Evolutionary conservation across 306 rosid genomes (phyloP), one percentile per base, ranked within the genome.

Genomic region (Hippophae tibetana): DNA sequence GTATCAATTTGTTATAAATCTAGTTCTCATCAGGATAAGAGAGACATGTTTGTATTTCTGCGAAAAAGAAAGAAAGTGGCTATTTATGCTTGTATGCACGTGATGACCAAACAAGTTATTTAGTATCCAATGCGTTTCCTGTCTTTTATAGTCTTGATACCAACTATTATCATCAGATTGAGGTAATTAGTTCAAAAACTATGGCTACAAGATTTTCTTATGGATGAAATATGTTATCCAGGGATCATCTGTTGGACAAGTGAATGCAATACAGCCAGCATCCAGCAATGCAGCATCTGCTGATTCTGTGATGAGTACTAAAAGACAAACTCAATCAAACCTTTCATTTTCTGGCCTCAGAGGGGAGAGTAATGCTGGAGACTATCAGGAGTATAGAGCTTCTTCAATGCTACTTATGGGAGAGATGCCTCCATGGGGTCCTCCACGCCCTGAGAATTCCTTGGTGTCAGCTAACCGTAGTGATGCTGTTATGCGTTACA

Each of bases 401-500:
- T 86, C 99, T 57, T 67, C 95, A 52, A 82, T 80, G 87, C 73
- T 77, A 73, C 94, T 79, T 69, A 75, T 74, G 84, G 99, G 90
- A 59, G 99, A 93, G 65, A 2, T 4, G 38, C 95, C 94, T 66
- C 99, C 95, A 11, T 89, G 95, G 97, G 79, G 81, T 78, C 63
- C 89, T 75, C 84, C 89, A 58, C 63, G 81, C 62, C 78, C 87
- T 14, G 99, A 84, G 69, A 71, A 54, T 69, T 77, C 87, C 68
- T 41, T 77, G 60, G 94, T 84, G 54, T 85, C 89, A 64, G 87
- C 80, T 62, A 93, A 81, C 66, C 97, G 99, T 58, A 84, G 59
- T 65, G 75, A 82, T 54, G 99, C 99, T 63, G 97, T 93, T 69
- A 56, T 84, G 90, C 97, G 99, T 13, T 93, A 93, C 56, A 93